phyloP scores from a whole-genome alignment of 2,329 filamentous ascomycete species.

The Colletotrichum limetticola region DNA sequence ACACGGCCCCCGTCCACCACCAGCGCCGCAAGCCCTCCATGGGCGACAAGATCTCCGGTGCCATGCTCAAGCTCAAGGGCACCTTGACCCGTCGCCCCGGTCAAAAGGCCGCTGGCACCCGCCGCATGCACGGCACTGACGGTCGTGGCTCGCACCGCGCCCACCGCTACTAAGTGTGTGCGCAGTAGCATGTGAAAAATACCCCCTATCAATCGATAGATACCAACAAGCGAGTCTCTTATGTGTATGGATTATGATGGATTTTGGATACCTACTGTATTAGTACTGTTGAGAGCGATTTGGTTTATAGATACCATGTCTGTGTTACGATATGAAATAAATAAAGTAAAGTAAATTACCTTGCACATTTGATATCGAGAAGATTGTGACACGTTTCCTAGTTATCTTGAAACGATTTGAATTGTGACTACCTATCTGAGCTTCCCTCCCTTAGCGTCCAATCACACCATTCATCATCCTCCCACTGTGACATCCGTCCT shows the following conservation, averaged over 20 bases:
- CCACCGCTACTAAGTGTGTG: conserved; percentile 36
- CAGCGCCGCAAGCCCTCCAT: conserved; percentile 75
- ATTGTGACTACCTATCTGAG: not conserved
- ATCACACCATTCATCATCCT: not conserved
- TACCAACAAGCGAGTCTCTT: not conserved
- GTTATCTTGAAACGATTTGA: not conserved
- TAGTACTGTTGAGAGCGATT: conserved; percentile 15
- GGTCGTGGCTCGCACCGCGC: conserved; percentile 65
- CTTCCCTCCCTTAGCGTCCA: not conserved
- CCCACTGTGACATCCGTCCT: not conserved
- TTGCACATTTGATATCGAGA: too few relatives aligned
- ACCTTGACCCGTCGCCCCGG: conserved; percentile 75
- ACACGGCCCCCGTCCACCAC: conserved; percentile 59
- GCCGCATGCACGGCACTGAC: conserved; percentile 80
- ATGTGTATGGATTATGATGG: conserved; percentile 10
- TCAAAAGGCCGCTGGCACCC: conserved; percentile 74
- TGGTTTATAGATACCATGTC: conserved; percentile 25
- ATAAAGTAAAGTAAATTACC: not conserved
- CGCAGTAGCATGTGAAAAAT: not conserved
- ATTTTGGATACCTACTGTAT: conserved; percentile 20
- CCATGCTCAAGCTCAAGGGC: conserved; percentile 78
- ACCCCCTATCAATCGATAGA: not conserved
- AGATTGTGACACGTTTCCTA: not conserved
- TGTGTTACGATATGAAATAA: conserved; percentile 15
- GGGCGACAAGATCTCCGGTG: conserved; percentile 82